phyloP scores from a whole-genome alignment of 805 yeast genomes.

The Wickerhamiella cacticola region DNA sequence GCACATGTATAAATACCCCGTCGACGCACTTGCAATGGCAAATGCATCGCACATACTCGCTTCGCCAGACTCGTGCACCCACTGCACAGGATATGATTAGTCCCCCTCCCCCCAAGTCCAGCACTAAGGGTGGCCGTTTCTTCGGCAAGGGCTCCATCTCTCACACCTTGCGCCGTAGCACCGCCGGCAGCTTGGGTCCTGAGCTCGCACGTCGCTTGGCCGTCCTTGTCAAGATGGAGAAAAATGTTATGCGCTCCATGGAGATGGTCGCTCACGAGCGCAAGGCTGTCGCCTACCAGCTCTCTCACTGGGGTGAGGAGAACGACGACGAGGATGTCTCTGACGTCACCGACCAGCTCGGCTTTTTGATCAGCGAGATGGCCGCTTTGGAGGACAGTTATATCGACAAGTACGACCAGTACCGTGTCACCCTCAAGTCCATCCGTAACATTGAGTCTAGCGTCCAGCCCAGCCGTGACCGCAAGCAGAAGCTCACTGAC shows the following conservation, averaged over 20 bases:
- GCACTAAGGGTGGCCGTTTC: constrained; percentile 72
- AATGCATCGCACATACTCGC: constrained; percentile 97
- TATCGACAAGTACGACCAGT: constrained; percentile 96
- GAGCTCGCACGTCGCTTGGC: constrained; percentile 87
- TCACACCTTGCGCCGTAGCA: constrained; percentile 47
- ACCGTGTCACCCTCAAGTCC: constrained; percentile 88
- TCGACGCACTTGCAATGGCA: constrained; percentile 11
- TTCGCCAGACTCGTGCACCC: constrained; percentile 92
- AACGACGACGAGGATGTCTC: constrained; percentile 87
- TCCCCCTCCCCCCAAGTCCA: constrained; percentile 91
- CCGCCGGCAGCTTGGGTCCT: constrained; percentile 91
- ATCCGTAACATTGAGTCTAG: constrained; percentile 94
- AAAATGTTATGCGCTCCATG: constrained; percentile 85
- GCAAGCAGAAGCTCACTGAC: constrained; percentile 94
- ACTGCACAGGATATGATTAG: constrained; percentile 90
- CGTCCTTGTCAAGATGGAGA: constrained; percentile 88
- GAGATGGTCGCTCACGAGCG: constrained; percentile 91
- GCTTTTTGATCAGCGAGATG: constrained; percentile 87
- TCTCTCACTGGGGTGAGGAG: constrained; percentile 95
- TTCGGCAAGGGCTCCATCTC: constrained; percentile 63
- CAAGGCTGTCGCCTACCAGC: constrained; percentile 92
- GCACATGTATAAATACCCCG: constrained; percentile 16
- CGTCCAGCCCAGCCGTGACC: constrained; percentile 96
- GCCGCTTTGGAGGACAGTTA: constrained; percentile 98
- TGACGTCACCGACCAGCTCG: constrained; percentile 94